Base-by-base conservation (phyloP, 352 stramenopile genomes). In the Phytophthora lateralis region DNA sequence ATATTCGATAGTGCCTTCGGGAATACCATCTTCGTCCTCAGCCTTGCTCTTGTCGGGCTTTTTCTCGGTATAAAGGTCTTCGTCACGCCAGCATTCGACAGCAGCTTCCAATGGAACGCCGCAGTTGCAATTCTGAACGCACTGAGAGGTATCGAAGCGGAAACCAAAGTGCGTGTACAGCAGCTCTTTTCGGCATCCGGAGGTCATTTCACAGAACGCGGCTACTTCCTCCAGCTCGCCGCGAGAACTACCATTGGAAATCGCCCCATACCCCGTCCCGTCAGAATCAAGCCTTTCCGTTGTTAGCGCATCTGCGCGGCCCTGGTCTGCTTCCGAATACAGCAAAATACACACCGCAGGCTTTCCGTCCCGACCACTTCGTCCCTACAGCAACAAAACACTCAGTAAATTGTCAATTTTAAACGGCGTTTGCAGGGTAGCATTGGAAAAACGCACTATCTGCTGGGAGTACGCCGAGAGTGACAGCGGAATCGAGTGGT, bases 401-500 rank as follows among this genome's bases (percentile, higher is more conserved):
- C 24, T 2, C 2, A 26, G 26, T 62, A 35, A 58, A n/a, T 34
- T 26, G 21, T 21, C 29, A 21, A 6, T 37, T 18, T 27, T 0
- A 38, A 38, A 3, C 14, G 12, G 11, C 8, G 12, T 10, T 18
- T 30, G 43, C 14, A 18, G 54, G 17, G 37, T 32, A 20, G 18
- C 9, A 35, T 27, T 17, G 18, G 18, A 29, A 15, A 17, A 15
- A 65, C 85, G 44, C 56, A 92, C 85, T 49, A 91, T 91, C 63
- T 93, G 85, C 50, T 95, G 85, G 17, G 74, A 81, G 57, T 95
- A 95, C 1, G 80, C 75, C 2, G 78, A 70, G 4, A 93, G 55
- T 0, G 83, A 89, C 24, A 91, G 46, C 24, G 85, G 83, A 0
- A 93, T 62, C 6, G 83, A 89, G 56, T 88, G 68, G 30, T 95